Base-by-base conservation (phyloP, 192 early-diverging fungal species). In the Obelidium mucronatum region DNA sequence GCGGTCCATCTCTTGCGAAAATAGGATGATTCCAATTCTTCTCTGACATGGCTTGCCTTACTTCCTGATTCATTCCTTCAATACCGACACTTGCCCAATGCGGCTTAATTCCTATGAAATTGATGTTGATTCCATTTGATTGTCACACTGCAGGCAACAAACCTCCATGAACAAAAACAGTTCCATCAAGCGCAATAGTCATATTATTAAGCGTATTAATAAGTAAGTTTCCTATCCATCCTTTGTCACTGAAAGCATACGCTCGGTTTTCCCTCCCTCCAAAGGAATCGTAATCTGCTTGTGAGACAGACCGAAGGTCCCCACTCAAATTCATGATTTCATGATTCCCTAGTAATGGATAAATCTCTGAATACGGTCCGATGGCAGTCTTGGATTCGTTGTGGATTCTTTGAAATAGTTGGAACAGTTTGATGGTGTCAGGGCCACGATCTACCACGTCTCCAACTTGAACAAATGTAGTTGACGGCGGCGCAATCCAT, bases 391-490 rank as follows among this genome's bases (percentile, higher is more conserved):
- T 75, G 13, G 92, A 92, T 51, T 93, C 90, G 22, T 81, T 77
- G 66, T 82, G 72, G 19, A 94, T 76, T 30, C 83, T 78, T 37
- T 83, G 77, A 42, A 93, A 77, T 53, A 93, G 75, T 6, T 84
- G 74, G 78, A 92, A 94, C 8, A 94, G 66, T 6, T 63, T 68
- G 48, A 94, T 91, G 1, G 92, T 93, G 75, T 94, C 92, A 0
- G 86, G 79, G 15, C 93, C 92, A 52, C 93, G 73, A 72, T 94
- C 93, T 1, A 94, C 89, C 2, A 94, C 85, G 77, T 94, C 93
- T 3, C 92, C 92, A 83, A 89, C 91, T 74, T 92, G 90, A 4
- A 93, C 89, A 69, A 92, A 87, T 19, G 55, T 58, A 19, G 55
- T 58, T 28, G 5, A 5, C 4, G 55, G 55, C 11, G 55, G 6